A percentile compares a stretch with the other conserved stretches of the same genome.
Conservation (phyloP, 2,329 filamentous ascomycete species). For the Hypoxylon rubiginosum region DNA sequence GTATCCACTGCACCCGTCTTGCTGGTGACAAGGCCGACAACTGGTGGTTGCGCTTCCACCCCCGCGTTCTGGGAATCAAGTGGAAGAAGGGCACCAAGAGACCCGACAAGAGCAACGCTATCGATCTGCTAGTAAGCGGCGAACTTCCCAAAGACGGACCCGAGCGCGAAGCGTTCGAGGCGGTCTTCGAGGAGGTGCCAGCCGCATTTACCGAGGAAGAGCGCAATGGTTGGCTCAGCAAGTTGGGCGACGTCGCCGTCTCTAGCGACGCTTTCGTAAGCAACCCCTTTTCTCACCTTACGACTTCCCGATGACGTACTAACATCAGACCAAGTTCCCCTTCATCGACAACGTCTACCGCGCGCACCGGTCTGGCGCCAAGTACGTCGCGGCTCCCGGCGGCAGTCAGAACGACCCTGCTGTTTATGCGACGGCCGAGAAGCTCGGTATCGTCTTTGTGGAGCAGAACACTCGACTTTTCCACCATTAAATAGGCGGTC, state of each 20-base stretch:
- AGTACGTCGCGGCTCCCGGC: constrained; percentile 94
- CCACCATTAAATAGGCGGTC: constrained; percentile 78
- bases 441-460: constrained; percentile 92
- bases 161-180: constrained; percentile 89
- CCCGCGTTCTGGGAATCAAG: constrained; percentile 86
- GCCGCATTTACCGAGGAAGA: constrained; percentile 85
- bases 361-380: constrained; percentile 86
- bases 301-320: constrained; percentile 38
- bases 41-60: constrained; percentile 99
- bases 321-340: constrained; percentile 76
- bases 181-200: constrained; percentile 90
- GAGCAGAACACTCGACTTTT: constrained; percentile 95
- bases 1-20: constrained; percentile 97
- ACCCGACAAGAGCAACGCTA: constrained; percentile 97
- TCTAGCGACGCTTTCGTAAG: constrained; percentile 96
- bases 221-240: constrained; percentile 85
- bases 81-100: constrained; percentile 99
- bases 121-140: constrained; percentile 93
- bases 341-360: constrained; percentile 99
- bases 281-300: constrained; percentile 45
- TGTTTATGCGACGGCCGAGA: constrained; percentile 90
- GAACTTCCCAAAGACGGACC: constrained; percentile 85
- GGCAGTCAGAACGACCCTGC: constrained; percentile 88
- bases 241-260: constrained; percentile 85
- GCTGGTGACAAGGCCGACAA: constrained; percentile 99